Conservation (phyloP, 2,329 filamentous ascomycete genomes). For the Mycosphaerella sp. region DNA sequence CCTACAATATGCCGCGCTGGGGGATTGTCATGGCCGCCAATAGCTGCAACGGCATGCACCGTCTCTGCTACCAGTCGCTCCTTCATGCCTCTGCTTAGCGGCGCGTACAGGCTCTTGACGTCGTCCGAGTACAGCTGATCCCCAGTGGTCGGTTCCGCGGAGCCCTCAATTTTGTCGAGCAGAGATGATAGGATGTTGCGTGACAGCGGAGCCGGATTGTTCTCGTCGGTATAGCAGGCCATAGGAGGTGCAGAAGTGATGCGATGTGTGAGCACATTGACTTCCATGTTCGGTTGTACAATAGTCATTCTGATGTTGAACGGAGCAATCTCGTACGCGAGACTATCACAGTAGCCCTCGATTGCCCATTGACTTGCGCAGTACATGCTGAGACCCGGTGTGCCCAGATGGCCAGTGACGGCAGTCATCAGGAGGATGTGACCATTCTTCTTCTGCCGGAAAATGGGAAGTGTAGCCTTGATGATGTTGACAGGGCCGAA, state of each 20-base stretch:
- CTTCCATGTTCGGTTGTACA: slow-evolving; percentile 91
- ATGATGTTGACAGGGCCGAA: slow-evolving; percentile 96
- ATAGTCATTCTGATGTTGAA: slow-evolving; percentile 97
- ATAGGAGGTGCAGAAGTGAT: slow-evolving; percentile 78
- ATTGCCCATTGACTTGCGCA: slow-evolving; percentile 91
- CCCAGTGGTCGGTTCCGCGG: slow-evolving; percentile 38
- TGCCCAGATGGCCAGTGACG: slow-evolving; percentile 86
- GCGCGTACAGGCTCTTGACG: slow-evolving; percentile 65
- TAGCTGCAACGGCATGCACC: slow-evolving; percentile 81
- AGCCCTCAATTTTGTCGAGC: slow-evolving; percentile 58
- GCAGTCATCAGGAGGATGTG: slow-evolving; percentile 88
- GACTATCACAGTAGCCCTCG: slow-evolving; percentile 88
- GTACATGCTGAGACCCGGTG: slow-evolving; percentile 83
- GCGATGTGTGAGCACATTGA: slow-evolving; percentile 77
- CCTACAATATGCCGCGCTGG: slow-evolving; percentile 92
- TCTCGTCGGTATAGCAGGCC: slow-evolving; percentile 59
- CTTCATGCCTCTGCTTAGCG: slow-evolving; percentile 59
- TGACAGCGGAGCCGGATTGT: slow-evolving; percentile 70
- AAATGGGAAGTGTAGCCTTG: slow-evolving; percentile 73
- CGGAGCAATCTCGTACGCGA: slow-evolving; percentile 90
- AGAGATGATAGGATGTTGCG: slow-evolving; percentile 77
- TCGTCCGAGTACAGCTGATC: slow-evolving; percentile 44
- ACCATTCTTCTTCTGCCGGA: slow-evolving; percentile 73
- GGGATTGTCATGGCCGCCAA: slow-evolving; percentile 92
- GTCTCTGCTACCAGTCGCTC: slow-evolving; percentile 78